These are phyloP conservation scores for Diatrype stigma DNA, from an alignment of 2,329 filamentous ascomycete genomes.

Conservation along the genomic window DNA sequence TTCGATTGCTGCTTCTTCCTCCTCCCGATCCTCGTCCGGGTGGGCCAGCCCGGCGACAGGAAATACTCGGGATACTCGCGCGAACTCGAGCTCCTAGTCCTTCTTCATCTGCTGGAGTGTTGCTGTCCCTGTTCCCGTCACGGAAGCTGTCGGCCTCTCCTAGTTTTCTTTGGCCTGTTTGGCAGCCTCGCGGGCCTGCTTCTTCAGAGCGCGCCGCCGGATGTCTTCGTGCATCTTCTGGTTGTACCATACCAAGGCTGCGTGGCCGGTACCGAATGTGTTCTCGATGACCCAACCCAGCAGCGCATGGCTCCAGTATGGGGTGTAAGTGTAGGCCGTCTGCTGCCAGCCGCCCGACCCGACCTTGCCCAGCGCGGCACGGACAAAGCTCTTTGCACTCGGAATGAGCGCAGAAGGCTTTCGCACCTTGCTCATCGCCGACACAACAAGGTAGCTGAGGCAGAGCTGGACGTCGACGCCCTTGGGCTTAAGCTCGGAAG, in stretches of 20 bases:
- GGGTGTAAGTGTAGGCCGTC: conserved; percentile 80
- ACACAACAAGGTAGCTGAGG: conserved; percentile 88
- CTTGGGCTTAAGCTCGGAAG: conserved; percentile 73
- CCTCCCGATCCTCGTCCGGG: no score
- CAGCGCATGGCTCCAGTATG: conserved; percentile 86
- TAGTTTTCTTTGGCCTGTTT: conserved; percentile 69
- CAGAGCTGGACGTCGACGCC: conserved; percentile 89
- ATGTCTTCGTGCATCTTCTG: conserved; percentile 77
- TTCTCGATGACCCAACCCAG: conserved; percentile 79
- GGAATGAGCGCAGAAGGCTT: conserved; percentile 74
- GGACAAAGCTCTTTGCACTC: conserved; percentile 77
- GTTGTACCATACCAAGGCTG: conserved; percentile 46
- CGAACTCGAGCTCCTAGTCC: no score
- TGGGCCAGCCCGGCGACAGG: no score
- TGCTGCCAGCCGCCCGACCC: conserved; percentile 75
- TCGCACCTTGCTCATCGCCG: conserved; percentile 95
- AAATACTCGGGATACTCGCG: no score
- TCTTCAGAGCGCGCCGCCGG: conserved; percentile 74
- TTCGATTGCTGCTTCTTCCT: no score
- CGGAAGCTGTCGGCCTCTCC: neutral
- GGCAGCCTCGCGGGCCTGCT: conserved; percentile 52
- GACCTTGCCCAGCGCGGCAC: conserved; percentile 72
- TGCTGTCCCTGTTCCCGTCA: neutral
- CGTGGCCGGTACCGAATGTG: conserved; percentile 47
- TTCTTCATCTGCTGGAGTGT: no score